phyloP scores from a whole-genome alignment of 176 grass and related monocot genomes.

The Oropetium thomaeum region DNA sequence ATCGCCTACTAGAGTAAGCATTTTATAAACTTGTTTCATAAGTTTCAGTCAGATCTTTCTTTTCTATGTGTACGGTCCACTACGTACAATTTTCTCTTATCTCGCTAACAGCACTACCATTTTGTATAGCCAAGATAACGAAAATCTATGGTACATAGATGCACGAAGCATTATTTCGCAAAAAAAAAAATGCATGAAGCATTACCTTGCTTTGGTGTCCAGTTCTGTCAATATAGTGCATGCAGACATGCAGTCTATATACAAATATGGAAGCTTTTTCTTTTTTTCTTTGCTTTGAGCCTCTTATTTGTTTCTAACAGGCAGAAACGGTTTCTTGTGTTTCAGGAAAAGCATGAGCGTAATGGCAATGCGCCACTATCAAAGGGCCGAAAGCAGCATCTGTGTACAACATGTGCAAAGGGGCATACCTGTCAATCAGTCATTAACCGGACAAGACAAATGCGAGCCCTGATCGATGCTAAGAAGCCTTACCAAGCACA shows the following conservation, averaged over 20 bases:
- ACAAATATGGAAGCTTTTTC: no score
- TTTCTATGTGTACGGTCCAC: neutral
- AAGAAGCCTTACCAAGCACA: slow-evolving; percentile 66
- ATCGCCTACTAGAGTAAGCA: slow-evolving; percentile 46
- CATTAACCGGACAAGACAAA: slow-evolving; percentile 52
- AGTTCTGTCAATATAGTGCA: neutral
- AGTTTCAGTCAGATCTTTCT: neutral
- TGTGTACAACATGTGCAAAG: slow-evolving; percentile 57
- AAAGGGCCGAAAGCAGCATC: neutral
- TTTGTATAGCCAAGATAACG: neutral
- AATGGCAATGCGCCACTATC: slow-evolving; percentile 24
- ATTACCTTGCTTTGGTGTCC: neutral
- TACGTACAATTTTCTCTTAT: neutral
- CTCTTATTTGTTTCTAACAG: neutral
- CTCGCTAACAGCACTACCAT: neutral
- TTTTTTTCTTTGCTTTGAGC: neutral
- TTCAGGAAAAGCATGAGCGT: slow-evolving; percentile 32
- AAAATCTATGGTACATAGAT: neutral
- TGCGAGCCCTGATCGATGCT: slow-evolving; percentile 62
- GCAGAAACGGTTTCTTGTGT: neutral
- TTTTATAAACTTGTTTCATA: neutral
- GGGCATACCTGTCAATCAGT: slow-evolving; percentile 65
- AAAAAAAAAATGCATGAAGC: no score
- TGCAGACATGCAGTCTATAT: neutral
- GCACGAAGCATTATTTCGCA: neutral